These are phyloP conservation scores for Diaporthe humulicola DNA, from an alignment of 2,329 filamentous ascomycete species.

Conservation along the genomic window DNA sequence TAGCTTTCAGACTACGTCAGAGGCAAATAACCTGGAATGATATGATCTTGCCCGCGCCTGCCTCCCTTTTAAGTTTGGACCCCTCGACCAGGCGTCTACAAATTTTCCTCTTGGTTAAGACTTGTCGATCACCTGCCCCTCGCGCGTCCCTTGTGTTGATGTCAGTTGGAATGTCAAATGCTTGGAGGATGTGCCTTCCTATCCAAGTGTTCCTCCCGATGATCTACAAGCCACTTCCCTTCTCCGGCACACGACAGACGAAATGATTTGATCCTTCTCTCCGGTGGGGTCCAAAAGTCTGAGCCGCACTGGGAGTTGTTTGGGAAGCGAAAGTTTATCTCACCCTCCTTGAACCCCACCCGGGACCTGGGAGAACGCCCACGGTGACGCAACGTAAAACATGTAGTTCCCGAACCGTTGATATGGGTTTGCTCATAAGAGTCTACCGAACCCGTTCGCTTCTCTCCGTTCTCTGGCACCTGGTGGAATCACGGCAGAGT, in stretches of 20 bases:
- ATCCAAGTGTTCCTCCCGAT: neutral
- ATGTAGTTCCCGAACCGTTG: neutral
- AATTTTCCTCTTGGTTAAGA: neutral
- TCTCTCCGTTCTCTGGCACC: no score
- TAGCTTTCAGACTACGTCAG: constrained; percentile 23
- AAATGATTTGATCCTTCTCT: neutral
- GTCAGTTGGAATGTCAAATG: neutral
- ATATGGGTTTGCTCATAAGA: neutral
- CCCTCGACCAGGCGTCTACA: neutral
- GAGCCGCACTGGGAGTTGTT: constrained; percentile 15
- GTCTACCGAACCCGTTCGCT: neutral
- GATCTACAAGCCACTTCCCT: neutral
- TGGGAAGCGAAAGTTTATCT: constrained; percentile 25
- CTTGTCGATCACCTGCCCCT: neutral
- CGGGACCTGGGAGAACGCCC: neutral
- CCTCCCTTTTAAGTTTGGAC: constrained; percentile 13
- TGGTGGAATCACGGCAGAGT: constrained; percentile 13
- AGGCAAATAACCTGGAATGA: constrained; percentile 7
- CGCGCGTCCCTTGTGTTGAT: neutral
- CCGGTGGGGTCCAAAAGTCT: neutral
- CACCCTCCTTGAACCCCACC: neutral
- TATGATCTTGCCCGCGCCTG: constrained; percentile 7
- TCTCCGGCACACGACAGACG: neutral
- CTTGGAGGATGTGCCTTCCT: neutral
- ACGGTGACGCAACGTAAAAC: constrained; percentile 15